Evolutionary conservation across 106 monocot genomes (phyloP), one percentile per base, ranked within the genome.

Genomic region (Ottelia alismoides): DNA sequence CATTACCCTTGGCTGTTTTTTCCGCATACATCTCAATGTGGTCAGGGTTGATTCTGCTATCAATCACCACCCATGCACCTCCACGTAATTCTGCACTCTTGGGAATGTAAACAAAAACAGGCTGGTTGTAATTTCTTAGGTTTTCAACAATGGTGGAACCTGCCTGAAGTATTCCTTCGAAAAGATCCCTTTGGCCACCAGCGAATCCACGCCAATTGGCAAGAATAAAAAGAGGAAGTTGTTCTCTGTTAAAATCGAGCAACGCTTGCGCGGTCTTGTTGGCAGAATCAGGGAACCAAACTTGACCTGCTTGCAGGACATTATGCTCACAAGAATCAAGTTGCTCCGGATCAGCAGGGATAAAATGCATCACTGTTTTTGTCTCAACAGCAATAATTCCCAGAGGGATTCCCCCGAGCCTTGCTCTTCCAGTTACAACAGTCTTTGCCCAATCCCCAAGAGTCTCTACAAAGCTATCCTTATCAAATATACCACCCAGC

Each of bases 21-120:
- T 98, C 96, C 0, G 96, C 85, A 65, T 90, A 98, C 96, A 98
- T 98, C 68, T 98, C 96, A 45, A 98, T 89, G 9, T 90, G 85
- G 22, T 98, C 89, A 1, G 96, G 88, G 46, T 98, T 98, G 40
- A 98, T 98, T 67, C 85, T 98, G 72, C 96, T 98, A 45, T 98
- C 96, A 14, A 98, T 85, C 49, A 98, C 96, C 27, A 98, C 96
- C 96, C 96, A 98, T 23, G 96, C 96, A 17, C 96, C 96, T 10
- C 96, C 96, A 16, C 96, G 85, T 40, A 98, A 81, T 72, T 98
- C 96, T 45, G 82, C 96, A 19, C 55, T 61, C 72, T 70, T 98
- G 9, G 96, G 96, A n/a, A 98, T 86, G 67, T 98, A 98, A 3
- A 98, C 85, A 75, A 90, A 90, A 27, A 84, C 96, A 1, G 96